These are phyloP conservation scores for Tolypocladium paradoxum DNA, from an alignment of 2,329 filamentous ascomycete species.

Conservation along the genomic window DNA sequence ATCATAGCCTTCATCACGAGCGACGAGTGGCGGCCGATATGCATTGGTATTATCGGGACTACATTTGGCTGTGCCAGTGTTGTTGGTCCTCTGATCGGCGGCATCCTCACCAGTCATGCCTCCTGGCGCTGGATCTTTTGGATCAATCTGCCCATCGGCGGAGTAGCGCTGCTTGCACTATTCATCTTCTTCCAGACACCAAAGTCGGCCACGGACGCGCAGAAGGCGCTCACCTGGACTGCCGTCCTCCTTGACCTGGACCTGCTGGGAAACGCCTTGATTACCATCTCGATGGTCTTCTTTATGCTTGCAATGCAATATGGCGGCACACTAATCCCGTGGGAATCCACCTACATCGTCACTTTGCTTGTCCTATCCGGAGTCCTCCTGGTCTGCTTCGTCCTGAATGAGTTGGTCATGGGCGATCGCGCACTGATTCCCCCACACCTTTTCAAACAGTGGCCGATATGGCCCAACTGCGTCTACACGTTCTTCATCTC, in stretches of 20 bases:
- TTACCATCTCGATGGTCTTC: conserved; percentile 24
- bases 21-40: conserved; percentile 11
- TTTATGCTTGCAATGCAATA: conserved; percentile 36
- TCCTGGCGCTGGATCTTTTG: conserved; percentile 17
- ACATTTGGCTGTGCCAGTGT: conserved; percentile 16
- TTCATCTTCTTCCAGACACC: not conserved
- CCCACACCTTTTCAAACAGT: conserved; percentile 21
- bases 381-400: conserved; percentile 23
- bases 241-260: not conserved
- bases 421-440: conserved; percentile 27
- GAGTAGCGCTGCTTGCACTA: not conserved
- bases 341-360: conserved; percentile 23
- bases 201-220: not conserved
- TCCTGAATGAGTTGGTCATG: conserved; percentile 21
- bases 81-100: conserved; percentile 16
- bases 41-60: conserved; percentile 14
- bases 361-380: not conserved
- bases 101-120: conserved; percentile 12
- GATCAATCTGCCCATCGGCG: conserved; percentile 17
- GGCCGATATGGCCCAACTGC: conserved; percentile 18
- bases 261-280: conserved; percentile 3
- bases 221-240: not conserved
- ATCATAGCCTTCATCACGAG: conserved; percentile 27
- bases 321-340: conserved; percentile 26
- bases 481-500: conserved; percentile 25